Conservation (phyloP, 2,329 filamentous ascomycete genomes). For the Trichoderma lentiforme region DNA sequence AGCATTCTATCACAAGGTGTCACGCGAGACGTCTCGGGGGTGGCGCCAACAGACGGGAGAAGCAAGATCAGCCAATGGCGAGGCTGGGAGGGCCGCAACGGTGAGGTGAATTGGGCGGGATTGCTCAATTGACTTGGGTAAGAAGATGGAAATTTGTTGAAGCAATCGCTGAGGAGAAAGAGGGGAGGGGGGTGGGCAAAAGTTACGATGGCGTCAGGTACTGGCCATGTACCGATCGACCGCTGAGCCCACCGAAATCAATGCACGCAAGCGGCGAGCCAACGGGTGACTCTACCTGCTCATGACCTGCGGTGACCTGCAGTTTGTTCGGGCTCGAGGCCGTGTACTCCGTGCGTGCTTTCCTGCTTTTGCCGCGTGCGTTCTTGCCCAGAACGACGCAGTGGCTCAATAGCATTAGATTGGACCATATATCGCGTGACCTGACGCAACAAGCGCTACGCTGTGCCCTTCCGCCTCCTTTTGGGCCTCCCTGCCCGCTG, state of each 20-base stretch:
- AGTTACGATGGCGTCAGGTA: not conserved
- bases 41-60: constrained; percentile 15
- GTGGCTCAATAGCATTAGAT: constrained; percentile 19
- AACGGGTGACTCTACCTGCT: not conserved
- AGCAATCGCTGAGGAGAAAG: not conserved
- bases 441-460: constrained; percentile 27
- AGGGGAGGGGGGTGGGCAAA: not conserved
- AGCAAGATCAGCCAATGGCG: constrained; percentile 1
- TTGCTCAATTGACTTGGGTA: not conserved
- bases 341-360: constrained; percentile 14
- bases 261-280: not conserved
- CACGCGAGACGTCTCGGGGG: constrained; percentile 24
- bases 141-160: not conserved
- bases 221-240: not conserved
- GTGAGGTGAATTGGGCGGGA: not conserved
- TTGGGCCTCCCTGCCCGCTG: not conserved
- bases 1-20: constrained; percentile 22
- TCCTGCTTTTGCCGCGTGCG: constrained; percentile 9
- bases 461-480: not conserved
- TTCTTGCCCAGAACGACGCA: constrained; percentile 8
- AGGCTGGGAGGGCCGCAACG: not conserved
- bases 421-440: constrained; percentile 31
- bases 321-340: too few species aligned
- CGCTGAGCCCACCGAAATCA: not conserved
- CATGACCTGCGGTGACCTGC: not conserved